Conservation (phyloP, 2,329 filamentous ascomycete species). For the Aspergillus novofumigatus region DNA sequence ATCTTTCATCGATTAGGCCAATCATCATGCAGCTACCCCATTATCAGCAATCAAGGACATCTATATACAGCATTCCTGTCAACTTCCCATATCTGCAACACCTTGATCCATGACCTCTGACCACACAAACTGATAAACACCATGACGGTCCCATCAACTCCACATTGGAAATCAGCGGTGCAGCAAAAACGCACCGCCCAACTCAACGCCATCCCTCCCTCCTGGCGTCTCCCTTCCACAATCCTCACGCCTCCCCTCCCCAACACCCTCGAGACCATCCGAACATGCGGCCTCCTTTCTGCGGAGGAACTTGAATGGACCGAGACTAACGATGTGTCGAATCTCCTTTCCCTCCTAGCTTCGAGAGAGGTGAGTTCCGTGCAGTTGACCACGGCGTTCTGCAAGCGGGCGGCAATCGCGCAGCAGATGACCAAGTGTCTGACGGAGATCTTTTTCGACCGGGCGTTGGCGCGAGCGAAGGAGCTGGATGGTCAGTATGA, state of each 20-base stretch:
- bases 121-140: neutral
- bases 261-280: slow-evolving; percentile 16
- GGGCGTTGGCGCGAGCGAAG: slow-evolving; percentile 48
- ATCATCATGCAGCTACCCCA: neutral
- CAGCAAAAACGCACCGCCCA: slow-evolving; percentile 18
- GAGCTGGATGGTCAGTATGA: slow-evolving; percentile 49
- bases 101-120: neutral
- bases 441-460: slow-evolving; percentile 47
- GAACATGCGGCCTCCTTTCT: slow-evolving; percentile 15
- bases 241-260: slow-evolving; percentile 3
- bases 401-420: slow-evolving; percentile 17
- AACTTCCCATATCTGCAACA: neutral
- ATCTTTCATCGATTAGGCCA: neutral
- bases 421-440: slow-evolving; percentile 18
- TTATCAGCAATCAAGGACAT: neutral
- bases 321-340: slow-evolving; percentile 15
- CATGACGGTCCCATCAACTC: slow-evolving; percentile 6
- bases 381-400: slow-evolving; percentile 17
- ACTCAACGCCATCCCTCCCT: slow-evolving; percentile 14
- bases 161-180: slow-evolving; percentile 19
- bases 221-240: slow-evolving; percentile 18
- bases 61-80: neutral
- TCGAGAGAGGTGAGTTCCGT: slow-evolving; percentile 6
- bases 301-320: slow-evolving; percentile 20
- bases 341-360: slow-evolving; percentile 13